Conservation (phyloP, 2,329 filamentous ascomycete species). For the Penicillium hordei region DNA sequence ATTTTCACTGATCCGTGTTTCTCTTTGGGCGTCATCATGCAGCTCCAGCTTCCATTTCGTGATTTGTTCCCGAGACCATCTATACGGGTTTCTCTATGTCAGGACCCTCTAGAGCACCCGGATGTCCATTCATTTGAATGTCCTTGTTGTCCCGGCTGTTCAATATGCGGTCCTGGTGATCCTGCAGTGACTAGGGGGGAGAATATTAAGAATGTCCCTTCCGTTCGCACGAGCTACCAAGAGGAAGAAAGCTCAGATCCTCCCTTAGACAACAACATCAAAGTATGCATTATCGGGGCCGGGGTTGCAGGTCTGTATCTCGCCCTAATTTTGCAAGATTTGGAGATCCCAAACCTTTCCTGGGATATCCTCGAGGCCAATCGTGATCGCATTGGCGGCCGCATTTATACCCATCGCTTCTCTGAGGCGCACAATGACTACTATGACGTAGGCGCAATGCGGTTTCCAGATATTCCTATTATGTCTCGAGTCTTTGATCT, state of each 20-base stretch:
- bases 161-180: background rate
- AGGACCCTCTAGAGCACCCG: background rate
- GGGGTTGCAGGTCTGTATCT: background rate
- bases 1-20: too few relatives aligned
- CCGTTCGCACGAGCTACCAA: background rate
- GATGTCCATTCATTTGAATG: background rate
- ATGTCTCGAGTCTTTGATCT: too few relatives aligned
- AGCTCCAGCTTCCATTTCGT: background rate
- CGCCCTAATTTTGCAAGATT: too few relatives aligned
- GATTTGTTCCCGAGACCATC: background rate
- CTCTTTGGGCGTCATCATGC: background rate
- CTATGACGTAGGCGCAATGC: too few relatives aligned
- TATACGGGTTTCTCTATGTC: background rate
- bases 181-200: background rate
- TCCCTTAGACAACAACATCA: background rate
- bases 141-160: too few relatives aligned
- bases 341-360: too few relatives aligned
- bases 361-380: too few relatives aligned
- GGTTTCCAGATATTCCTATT: too few relatives aligned
- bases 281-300: constrained; percentile 1
- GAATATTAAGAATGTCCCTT: background rate
- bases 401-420: too few relatives aligned
- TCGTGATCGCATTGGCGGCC: too few relatives aligned
- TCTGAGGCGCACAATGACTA: too few relatives aligned
- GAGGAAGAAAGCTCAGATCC: background rate